These are phyloP conservation scores for Teunomyces panamensis DNA, from an alignment of 805 yeast genomes.

Conservation along the genomic window DNA sequence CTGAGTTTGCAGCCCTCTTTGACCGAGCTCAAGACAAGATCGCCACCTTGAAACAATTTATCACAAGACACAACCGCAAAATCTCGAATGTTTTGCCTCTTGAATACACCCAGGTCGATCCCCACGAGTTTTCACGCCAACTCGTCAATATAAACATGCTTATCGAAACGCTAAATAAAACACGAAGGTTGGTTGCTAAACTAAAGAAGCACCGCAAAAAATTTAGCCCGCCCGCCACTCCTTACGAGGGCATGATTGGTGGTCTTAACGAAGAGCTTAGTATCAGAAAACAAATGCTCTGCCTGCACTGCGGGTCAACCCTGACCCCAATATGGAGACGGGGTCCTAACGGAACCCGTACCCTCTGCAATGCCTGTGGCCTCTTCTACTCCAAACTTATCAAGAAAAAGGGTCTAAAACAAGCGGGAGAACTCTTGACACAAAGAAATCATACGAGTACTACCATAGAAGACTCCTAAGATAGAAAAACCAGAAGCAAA, in stretches of 20 bases:
- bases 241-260: slow-evolving; percentile 3
- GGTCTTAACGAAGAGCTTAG: slow-evolving; percentile 12
- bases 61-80: not conserved
- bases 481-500: too few relatives aligned
- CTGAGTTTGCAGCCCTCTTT: not conserved
- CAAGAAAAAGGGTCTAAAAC: slow-evolving; percentile 8
- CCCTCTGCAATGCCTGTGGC: slow-evolving; percentile 20
- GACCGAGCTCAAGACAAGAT: not conserved
- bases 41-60: not conserved
- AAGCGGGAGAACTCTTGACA: slow-evolving; percentile 7
- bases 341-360: slow-evolving; percentile 16
- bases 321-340: slow-evolving; percentile 20
- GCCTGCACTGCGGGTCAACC: slow-evolving; percentile 17
- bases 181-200: not conserved
- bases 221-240: not conserved
- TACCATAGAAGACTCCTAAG: not conserved
- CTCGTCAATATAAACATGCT: not conserved
- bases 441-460: slow-evolving; percentile 6
- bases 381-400: slow-evolving; percentile 15
- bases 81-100: not conserved
- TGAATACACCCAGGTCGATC: not conserved
- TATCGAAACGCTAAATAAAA: not conserved
- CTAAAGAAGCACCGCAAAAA: not conserved
- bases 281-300: slow-evolving; percentile 3
- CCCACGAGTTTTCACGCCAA: not conserved